Percentiles rank a stretch among this genome's conserved stretches.
phyloP scores from a whole-genome alignment of 2,329 filamentous ascomycete genomes.

The Elsinoe fawcettii region DNA sequence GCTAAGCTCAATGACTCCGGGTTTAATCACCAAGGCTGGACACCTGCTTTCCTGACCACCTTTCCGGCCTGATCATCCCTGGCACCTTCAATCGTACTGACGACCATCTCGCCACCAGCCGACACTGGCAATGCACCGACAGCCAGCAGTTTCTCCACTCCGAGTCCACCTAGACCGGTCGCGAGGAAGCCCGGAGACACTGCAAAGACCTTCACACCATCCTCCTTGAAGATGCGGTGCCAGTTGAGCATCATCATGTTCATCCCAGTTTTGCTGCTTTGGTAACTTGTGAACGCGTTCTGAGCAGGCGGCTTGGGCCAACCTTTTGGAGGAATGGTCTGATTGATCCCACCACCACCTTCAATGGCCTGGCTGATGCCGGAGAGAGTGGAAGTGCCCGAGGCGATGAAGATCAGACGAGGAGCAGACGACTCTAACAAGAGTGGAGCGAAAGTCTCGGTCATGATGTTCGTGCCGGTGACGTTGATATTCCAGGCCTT shows the following conservation, averaged over 20 bases:
- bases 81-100: slow-evolving; percentile 34
- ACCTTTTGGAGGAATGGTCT: slow-evolving; percentile 29
- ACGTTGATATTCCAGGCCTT: slow-evolving; percentile 34
- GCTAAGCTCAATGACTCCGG: background rate
- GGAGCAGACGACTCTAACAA: slow-evolving; percentile 31
- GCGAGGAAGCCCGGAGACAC: slow-evolving; percentile 42
- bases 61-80: slow-evolving; percentile 34
- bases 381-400: slow-evolving; percentile 36
- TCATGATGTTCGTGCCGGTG: slow-evolving; percentile 33
- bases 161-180: slow-evolving; percentile 34
- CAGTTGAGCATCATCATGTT: slow-evolving; percentile 47
- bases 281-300: slow-evolving; percentile 31
- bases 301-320: slow-evolving; percentile 39
- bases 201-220: slow-evolving; percentile 43
- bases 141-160: slow-evolving; percentile 26
- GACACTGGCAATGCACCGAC: slow-evolving; percentile 33
- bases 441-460: slow-evolving; percentile 30
- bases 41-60: slow-evolving; percentile 29
- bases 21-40: slow-evolving; percentile 33
- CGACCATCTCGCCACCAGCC: slow-evolving; percentile 32
- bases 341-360: slow-evolving; percentile 19
- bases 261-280: slow-evolving; percentile 39
- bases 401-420: slow-evolving; percentile 34
- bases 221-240: slow-evolving; percentile 33
- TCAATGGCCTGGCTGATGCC: slow-evolving; percentile 26